These are phyloP conservation scores for Capsaspora owczarzaki DNA, from an alignment of 78 protist species.

Conservation along the genomic window DNA sequence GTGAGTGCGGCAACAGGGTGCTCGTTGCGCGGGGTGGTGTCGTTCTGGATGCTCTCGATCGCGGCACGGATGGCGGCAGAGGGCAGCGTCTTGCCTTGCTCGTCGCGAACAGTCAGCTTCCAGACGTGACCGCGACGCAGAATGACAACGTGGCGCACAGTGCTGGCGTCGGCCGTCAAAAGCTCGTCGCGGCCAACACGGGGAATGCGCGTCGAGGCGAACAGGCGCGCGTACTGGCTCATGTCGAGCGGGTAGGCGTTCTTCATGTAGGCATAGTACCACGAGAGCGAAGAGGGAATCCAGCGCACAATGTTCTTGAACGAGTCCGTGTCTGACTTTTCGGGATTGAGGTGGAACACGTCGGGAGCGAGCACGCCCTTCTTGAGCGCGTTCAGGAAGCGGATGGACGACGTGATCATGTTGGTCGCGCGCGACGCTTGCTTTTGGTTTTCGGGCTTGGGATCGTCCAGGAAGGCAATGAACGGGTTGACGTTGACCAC, in stretches of 20 bases:
- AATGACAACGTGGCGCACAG: conserved; percentile 20
- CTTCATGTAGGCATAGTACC: neutral
- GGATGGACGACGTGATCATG: neutral
- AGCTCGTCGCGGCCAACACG: conserved; percentile 5
- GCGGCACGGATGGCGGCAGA: neutral
- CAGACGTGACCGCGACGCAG: neutral
- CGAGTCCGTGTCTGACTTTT: conserved; percentile 3
- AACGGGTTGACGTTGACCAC: conserved; percentile 26
- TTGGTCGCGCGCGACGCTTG: conserved; percentile 27
- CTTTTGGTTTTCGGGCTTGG: neutral
- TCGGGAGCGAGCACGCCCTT: conserved; percentile 19
- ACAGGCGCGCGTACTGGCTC: conserved; percentile 23
- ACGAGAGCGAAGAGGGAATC: neutral
- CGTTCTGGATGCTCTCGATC: neutral
- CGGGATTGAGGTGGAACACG: conserved; percentile 24
- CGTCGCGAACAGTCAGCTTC: neutral
- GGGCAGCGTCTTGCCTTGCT: neutral
- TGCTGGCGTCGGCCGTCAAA: neutral
- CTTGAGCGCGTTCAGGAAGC: neutral
- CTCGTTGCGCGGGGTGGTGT: neutral
- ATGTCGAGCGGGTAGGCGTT: conserved; percentile 12
- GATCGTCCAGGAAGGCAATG: conserved; percentile 5
- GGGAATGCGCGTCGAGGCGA: conserved; percentile 24
- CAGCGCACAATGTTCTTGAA: neutral
- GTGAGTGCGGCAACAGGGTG: conserved; percentile 30